These are phyloP conservation scores for Rhodamnia rubescens DNA, from an alignment of 345 rosid genomes.

Conservation along the genomic window DNA sequence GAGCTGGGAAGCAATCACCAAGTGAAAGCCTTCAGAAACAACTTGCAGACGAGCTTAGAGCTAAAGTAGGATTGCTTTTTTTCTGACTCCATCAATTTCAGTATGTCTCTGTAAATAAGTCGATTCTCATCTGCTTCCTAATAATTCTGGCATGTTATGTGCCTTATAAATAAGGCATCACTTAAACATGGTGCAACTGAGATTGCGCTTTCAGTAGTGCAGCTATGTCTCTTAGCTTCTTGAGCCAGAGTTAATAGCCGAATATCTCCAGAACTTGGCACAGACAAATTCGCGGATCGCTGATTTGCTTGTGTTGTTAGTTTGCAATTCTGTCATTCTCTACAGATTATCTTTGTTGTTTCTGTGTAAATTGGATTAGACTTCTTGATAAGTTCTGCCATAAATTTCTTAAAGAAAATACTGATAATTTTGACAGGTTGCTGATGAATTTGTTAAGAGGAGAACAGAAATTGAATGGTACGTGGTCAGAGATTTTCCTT, in stretches of 20 bases:
- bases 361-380: not conserved
- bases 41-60: conserved; percentile 60
- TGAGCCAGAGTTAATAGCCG: not conserved
- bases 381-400: not conserved
- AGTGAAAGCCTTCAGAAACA: conserved; percentile 38
- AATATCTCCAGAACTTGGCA: not conserved
- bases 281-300: not conserved
- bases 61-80: conserved; percentile 19
- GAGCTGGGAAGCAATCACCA: conserved; percentile 47
- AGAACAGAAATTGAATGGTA: conserved; percentile 59
- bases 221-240: not conserved
- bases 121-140: not conserved
- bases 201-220: not conserved
- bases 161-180: not conserved
- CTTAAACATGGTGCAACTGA: not conserved
- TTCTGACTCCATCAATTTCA: not conserved
- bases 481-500: not conserved
- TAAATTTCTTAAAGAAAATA: not conserved
- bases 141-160: not conserved
- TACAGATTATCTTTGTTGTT: not conserved
- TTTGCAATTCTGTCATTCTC: not conserved
- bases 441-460: conserved; percentile 59
- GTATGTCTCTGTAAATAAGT: not conserved
- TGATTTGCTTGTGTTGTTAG: not conserved
- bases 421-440: conserved; percentile 29